Percentiles rank a stretch among this genome's conserved stretches.
Conservation (phyloP, 345 rosid species). For the Aquilaria malaccensis region DNA sequence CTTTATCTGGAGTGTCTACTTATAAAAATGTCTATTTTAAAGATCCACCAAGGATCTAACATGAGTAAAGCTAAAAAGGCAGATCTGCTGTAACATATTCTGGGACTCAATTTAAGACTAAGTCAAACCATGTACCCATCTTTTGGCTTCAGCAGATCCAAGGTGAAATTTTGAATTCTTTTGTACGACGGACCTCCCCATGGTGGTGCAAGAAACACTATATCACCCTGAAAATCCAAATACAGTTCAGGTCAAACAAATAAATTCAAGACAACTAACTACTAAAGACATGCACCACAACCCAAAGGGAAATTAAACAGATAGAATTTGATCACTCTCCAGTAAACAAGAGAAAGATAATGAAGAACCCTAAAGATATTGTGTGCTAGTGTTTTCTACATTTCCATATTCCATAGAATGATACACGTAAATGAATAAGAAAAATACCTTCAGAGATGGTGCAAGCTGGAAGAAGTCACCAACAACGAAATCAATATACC, state of each 20-base stretch:
- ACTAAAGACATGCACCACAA: neutral
- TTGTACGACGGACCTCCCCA: conserved; percentile 48
- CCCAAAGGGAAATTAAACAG: neutral
- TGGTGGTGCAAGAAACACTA: conserved; percentile 39
- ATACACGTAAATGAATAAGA: too few species aligned
- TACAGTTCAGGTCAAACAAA: neutral
- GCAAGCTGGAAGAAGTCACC: conserved; percentile 42
- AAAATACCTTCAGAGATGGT: conserved; percentile 37
- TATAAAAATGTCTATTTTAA: too few species aligned
- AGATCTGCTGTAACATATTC: neutral
- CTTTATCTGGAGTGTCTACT: too few species aligned
- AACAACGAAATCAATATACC: conserved; percentile 31
- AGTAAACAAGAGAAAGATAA: too few species aligned
- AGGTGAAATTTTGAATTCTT: conserved; percentile 21
- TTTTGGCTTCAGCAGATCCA: conserved; percentile 37
- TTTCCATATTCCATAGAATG: too few species aligned
- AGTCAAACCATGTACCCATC: conserved; percentile 24
- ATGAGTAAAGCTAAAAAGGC: neutral
- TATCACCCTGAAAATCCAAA: conserved; percentile 24
- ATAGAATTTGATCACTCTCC: neutral
- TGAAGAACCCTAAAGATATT: too few species aligned
- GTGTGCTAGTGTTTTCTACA: too few species aligned
- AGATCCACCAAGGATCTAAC: too few species aligned
- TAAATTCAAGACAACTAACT: neutral
- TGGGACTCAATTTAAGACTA: neutral